Evolutionary conservation across 345 rosid genomes (phyloP).

Genomic region (Corchorus olitorius): DNA sequence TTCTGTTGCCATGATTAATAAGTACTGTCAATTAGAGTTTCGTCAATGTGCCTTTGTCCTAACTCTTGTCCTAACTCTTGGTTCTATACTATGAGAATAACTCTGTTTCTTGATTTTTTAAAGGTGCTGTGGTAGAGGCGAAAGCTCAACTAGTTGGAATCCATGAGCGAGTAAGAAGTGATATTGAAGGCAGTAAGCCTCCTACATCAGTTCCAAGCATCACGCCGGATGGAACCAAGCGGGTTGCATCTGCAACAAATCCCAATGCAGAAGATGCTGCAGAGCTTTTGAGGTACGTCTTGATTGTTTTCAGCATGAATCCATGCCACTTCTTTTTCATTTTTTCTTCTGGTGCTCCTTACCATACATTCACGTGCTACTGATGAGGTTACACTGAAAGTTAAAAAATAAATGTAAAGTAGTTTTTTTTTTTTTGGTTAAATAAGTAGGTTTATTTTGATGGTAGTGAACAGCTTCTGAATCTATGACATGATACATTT

Average conservation of each 20-base stretch:
- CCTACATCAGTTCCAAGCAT: slow-evolving; percentile 33
- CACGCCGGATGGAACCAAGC: slow-evolving; percentile 50
- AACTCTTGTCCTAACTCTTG: neutral
- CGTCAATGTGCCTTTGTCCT: neutral
- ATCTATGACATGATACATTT: neutral
- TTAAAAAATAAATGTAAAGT: neutral
- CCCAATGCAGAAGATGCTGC: slow-evolving; percentile 95
- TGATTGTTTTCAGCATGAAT: slow-evolving; percentile 3
- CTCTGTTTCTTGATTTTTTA: slow-evolving; percentile 20
- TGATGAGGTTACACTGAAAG: neutral
- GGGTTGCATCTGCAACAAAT: slow-evolving; percentile 69
- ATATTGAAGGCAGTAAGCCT: slow-evolving; percentile 63
- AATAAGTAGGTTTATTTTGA: neutral
- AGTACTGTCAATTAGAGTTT: neutral
- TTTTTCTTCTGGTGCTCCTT: neutral
- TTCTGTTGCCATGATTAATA: neutral
- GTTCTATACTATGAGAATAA: neutral
- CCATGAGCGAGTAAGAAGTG: slow-evolving; percentile 87
- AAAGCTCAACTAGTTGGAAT: slow-evolving; percentile 86
- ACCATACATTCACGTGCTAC: neutral
- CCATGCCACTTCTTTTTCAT: neutral
- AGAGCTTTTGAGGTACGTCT: slow-evolving; percentile 66
- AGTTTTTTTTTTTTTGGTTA: too few relatives aligned
- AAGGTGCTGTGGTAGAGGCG: slow-evolving; percentile 81
- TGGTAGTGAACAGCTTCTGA: neutral